Percentiles rank a stretch among this genome's conserved stretches.
Evolutionary conservation across 2,329 filamentous ascomycete species (phyloP).

Genomic region (Trichoderma sp.): DNA sequence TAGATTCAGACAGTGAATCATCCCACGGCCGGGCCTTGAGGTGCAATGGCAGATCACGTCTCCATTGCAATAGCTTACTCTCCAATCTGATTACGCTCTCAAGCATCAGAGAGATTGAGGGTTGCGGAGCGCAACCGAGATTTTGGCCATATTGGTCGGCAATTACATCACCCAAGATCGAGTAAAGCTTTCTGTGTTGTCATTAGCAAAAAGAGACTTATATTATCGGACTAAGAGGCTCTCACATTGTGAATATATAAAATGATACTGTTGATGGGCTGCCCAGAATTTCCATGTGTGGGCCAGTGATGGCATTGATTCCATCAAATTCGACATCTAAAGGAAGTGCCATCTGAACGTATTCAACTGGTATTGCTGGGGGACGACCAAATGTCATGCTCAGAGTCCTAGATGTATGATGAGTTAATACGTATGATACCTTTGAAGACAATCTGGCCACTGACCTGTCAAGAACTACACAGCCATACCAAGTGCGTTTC

Average conservation of each 20-base stretch:
- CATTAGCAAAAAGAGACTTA: too few species aligned
- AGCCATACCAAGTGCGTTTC: slow-evolving; percentile 10
- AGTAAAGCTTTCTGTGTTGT: neutral
- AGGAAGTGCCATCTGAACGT: neutral
- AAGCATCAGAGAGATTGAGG: neutral
- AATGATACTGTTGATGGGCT: slow-evolving; percentile 5
- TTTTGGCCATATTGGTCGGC: neutral
- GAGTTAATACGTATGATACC: neutral
- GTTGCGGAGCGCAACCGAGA: neutral
- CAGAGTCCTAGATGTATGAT: neutral
- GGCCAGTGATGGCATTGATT: neutral
- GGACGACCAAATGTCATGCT: slow-evolving; percentile 13
- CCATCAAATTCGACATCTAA: neutral
- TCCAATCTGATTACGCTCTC: slow-evolving; percentile 2
- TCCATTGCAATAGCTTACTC: neutral
- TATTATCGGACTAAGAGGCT: too few species aligned
- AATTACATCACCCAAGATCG: neutral
- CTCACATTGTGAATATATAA: slow-evolving; percentile 5
- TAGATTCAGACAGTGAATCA: neutral
- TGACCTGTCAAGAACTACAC: slow-evolving; percentile 7
- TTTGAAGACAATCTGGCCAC: neutral
- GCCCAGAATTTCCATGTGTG: neutral
- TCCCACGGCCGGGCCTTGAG: neutral
- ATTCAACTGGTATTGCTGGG: slow-evolving; percentile 3
- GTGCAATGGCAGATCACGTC: neutral